These are phyloP conservation scores for Fremontodendron californicum DNA, from an alignment of 345 rosid species.

Conservation along the genomic window DNA sequence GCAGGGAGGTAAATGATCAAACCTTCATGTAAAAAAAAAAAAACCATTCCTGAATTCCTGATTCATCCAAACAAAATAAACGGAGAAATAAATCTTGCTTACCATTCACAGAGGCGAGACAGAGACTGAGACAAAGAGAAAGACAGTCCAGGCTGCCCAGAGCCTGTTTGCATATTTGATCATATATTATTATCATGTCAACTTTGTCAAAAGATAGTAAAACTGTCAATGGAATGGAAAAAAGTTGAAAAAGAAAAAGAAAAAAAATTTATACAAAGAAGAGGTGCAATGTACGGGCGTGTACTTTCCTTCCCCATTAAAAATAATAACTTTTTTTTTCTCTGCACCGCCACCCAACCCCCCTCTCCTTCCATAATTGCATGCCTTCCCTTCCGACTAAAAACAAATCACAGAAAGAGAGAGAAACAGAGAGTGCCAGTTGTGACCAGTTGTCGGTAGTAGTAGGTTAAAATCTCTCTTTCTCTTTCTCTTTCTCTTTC, in stretches of 20 bases:
- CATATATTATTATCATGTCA: neutral
- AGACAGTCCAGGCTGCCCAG: neutral
- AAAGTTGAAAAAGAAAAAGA: no score
- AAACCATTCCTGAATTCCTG: neutral
- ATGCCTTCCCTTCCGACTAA: neutral
- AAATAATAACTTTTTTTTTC: no score
- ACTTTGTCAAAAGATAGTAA: neutral
- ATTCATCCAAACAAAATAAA: neutral
- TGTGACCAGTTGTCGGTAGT: slow-evolving; percentile 16
- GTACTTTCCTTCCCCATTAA: neutral
- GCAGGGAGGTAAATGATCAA: neutral
- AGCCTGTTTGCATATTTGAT: neutral
- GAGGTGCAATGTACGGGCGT: neutral
- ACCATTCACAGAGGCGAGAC: neutral
- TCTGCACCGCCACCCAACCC: neutral
- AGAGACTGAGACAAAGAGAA: no score
- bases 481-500: no score
- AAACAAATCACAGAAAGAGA: neutral
- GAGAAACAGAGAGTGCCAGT: slow-evolving; percentile 7
- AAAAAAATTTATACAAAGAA: neutral
- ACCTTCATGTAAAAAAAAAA: neutral
- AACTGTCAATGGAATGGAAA: neutral
- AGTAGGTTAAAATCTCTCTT: no score
- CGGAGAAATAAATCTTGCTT: neutral
- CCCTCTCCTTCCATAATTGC: neutral